phyloP scores from a whole-genome alignment of 2,329 filamentous ascomycete species.

The Paracamarosporium sp. region DNA sequence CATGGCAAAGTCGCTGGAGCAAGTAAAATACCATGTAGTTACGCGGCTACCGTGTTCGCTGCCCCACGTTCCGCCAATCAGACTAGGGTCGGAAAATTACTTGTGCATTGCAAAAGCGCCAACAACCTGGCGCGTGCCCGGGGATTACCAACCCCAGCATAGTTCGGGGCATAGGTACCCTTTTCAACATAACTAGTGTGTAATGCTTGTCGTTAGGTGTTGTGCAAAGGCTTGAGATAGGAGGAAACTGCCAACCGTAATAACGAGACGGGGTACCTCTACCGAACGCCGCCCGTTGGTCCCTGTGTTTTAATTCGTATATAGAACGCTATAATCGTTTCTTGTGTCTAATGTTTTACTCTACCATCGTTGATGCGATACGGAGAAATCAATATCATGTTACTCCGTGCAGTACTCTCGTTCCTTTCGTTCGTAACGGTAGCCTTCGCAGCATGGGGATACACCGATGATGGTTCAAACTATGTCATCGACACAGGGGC shows the following conservation, averaged over 20 bases:
- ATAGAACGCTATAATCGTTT: neutral
- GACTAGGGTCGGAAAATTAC: neutral
- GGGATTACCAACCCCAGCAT: neutral
- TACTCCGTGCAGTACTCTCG: neutral
- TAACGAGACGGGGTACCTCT: neutral
- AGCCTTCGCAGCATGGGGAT: slow-evolving; percentile 50
- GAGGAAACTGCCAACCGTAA: neutral
- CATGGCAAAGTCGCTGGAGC: neutral
- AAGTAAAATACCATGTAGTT: neutral
- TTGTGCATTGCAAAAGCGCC: neutral
- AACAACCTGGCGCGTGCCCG: neutral
- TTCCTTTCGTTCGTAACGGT: slow-evolving; percentile 31
- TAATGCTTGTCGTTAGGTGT: neutral
- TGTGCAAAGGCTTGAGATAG: neutral
- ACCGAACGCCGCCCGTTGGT: neutral
- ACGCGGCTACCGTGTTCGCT: neutral
- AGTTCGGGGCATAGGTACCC: neutral
- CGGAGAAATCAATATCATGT: neutral
- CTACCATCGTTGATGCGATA: neutral
- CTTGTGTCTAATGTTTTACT: neutral
- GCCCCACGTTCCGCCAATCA: neutral
- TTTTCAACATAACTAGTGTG: neutral
- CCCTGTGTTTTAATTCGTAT: neutral
- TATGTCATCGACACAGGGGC: slow-evolving; percentile 46
- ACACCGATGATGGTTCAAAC: slow-evolving; percentile 46